Percentiles rank a stretch among this genome's conserved stretches.
phyloP scores from a whole-genome alignment of 2,329 filamentous ascomycete genomes.

The Aspergillus arachidicola region DNA sequence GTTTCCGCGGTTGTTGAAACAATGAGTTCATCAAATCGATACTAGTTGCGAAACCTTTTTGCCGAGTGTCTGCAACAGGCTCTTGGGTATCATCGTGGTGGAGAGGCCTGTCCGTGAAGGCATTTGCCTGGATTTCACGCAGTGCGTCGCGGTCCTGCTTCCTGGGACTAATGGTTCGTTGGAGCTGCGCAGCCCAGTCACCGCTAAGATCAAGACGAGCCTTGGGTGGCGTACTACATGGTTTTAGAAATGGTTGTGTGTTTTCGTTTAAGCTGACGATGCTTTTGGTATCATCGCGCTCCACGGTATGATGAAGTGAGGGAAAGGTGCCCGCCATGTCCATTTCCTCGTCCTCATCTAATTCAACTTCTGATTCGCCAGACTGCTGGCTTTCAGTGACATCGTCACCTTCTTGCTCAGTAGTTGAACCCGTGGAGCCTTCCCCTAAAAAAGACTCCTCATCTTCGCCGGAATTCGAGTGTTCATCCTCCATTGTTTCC shows the following conservation, averaged over 20 bases:
- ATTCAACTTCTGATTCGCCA: conserved; percentile 65
- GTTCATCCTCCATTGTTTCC: conserved; percentile 57
- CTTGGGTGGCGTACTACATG: conserved; percentile 56
- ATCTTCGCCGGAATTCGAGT: conserved; percentile 29
- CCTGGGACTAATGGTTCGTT: conserved; percentile 88
- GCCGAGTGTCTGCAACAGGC: conserved; percentile 26
- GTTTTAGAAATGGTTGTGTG: conserved; percentile 34
- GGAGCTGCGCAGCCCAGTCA: conserved; percentile 91
- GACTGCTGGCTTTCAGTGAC: conserved; percentile 55
- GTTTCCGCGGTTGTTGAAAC: conserved; percentile 67
- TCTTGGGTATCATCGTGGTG: conserved; percentile 37
- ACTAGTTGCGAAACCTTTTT: conserved; percentile 76
- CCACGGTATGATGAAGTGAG: conserved; percentile 73
- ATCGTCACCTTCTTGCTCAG: conserved; percentile 59
- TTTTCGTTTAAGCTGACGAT: conserved; percentile 52
- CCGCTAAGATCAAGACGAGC: conserved; percentile 63
- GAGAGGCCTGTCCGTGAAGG: conserved; percentile 53
- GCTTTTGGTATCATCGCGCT: conserved; percentile 63
- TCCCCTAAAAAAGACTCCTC: conserved; percentile 87
- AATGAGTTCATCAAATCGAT: conserved; percentile 97
- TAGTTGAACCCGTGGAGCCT: conserved; percentile 81
- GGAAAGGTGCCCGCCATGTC: conserved; percentile 80
- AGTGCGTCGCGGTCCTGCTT: conserved; percentile 84
- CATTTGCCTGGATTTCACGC: conserved; percentile 64
- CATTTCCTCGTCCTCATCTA: conserved; percentile 72